phyloP scores from a whole-genome alignment of 345 rosid species.

The Fremontodendron californicum region DNA sequence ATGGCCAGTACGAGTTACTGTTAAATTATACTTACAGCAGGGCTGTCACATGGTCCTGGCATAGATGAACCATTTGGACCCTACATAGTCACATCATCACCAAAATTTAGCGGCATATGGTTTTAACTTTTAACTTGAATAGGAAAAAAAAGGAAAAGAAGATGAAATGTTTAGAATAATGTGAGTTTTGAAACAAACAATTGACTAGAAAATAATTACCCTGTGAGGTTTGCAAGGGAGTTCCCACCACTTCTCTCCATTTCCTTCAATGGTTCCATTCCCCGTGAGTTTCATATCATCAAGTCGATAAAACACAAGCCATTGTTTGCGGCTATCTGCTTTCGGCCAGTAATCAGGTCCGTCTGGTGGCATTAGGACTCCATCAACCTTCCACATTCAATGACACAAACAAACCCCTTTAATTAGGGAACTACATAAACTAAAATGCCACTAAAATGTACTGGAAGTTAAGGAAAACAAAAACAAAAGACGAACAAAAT shows the following conservation, averaged over 20 bases:
- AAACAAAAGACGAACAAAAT: background rate
- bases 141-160: background rate
- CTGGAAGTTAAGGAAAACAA: background rate
- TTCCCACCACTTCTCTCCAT: slow-evolving; percentile 97
- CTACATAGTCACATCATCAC: slow-evolving; percentile 36
- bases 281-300: slow-evolving; percentile 64
- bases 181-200: background rate
- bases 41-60: slow-evolving; percentile 73
- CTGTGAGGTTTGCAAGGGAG: slow-evolving; percentile 98
- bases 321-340: slow-evolving; percentile 66
- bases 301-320: slow-evolving; percentile 89
- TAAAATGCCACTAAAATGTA: background rate
- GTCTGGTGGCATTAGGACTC: slow-evolving; percentile 78
- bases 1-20: background rate
- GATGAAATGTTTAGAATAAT: background rate
- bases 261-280: slow-evolving; percentile 86
- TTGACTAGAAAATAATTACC: slow-evolving; percentile 35
- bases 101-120: background rate
- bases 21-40: slow-evolving; percentile 54
- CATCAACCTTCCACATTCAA: slow-evolving; percentile 51
- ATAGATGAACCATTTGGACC: slow-evolving; percentile 60
- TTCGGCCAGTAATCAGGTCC: slow-evolving; percentile 90
- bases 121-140: background rate
- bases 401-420: background rate
- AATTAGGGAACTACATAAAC: background rate